Base-by-base conservation (phyloP, 2,329 filamentous ascomycete genomes). In the Dactylellina haptotyla region DNA sequence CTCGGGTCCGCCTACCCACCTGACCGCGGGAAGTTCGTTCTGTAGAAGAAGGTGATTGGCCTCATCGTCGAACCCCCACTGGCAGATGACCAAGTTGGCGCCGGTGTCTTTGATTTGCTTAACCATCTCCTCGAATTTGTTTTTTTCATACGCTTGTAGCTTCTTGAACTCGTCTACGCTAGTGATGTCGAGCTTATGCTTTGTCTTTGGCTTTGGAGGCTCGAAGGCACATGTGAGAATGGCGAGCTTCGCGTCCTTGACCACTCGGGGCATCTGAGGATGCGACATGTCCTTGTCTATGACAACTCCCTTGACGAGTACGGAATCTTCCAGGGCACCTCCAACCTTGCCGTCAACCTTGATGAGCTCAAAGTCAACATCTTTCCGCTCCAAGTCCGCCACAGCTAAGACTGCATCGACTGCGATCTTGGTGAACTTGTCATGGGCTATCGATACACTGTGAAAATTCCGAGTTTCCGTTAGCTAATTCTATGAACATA, bases 261-360 rank as follows among this genome's bases (percentile, higher is more conserved):
- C 94, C 83, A 97, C 93, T 56, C 90, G 91, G 9, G 95, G 95
- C 95, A 99, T 99, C 84, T 99, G 95, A 10, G 95, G 95, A 82
- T 99, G 95, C 34, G 95, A 98, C 82, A 99, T 99, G 84, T 99
- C 96, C 85, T 99, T 99, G 87, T 99, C 95, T 81, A 99, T 87
- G 81, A 99, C 96, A 77, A 99, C 95, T 81, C 95, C 95, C 84
- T 98, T 96, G 78, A 99, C 94, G 45, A 99, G 88, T 28, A 98
- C 84, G 4, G 93, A 91, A 82, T 99, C 95, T 82, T 98, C 94
- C 16, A 99, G 86, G 26, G 94, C 84, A 72, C 96, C 95, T 78
- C 95, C 95, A 34, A 98, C 93, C 85, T 99, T 99, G 79, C 95
- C 94, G 79, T 99, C 95, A 57, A 99, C 94, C 86, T 99, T 99